A percentile compares a stretch with the other conserved stretches of the same genome.
Evolutionary conservation across 2,329 filamentous ascomycete genomes (phyloP).

Genomic region (Pleoardoris graminearum): DNA sequence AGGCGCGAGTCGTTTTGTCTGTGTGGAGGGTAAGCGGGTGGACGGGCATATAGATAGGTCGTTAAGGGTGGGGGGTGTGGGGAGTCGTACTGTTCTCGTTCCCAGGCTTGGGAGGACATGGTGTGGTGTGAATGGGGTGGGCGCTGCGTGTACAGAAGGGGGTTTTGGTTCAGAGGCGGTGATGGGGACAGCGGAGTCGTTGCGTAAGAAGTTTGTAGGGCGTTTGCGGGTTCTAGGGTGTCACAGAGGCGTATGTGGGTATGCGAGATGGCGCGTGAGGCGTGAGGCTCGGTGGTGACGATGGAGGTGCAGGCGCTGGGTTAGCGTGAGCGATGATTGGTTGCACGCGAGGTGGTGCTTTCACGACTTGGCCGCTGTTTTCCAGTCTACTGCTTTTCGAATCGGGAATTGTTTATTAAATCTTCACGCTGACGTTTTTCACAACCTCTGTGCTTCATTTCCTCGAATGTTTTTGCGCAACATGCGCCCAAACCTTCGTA

Average conservation of each 20-base stretch:
- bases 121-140: neutral
- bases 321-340: neutral
- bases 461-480: no score
- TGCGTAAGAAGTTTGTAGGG: no score
- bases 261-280: neutral
- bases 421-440: no score
- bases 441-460: no score
- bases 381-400: no score
- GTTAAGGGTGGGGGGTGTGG: neutral
- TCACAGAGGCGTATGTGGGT: neutral
- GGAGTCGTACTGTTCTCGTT: slow-evolving; percentile 12
- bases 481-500: no score
- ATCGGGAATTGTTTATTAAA: no score
- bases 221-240: neutral
- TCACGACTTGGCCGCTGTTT: neutral
- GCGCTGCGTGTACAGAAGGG: neutral
- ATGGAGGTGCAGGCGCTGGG: neutral
- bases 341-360: neutral
- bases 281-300: slow-evolving; percentile 6
- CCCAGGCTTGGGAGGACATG: slow-evolving; percentile 11
- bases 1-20: slow-evolving; percentile 95
- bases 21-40: slow-evolving; percentile 15
- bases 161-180: neutral
- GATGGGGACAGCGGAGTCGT: neutral
- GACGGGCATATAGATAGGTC: neutral